Evolutionary conservation across 805 yeast genomes (phyloP), one percentile per base, ranked within the genome.

Genomic region (Metschnikowia henanensis): DNA sequence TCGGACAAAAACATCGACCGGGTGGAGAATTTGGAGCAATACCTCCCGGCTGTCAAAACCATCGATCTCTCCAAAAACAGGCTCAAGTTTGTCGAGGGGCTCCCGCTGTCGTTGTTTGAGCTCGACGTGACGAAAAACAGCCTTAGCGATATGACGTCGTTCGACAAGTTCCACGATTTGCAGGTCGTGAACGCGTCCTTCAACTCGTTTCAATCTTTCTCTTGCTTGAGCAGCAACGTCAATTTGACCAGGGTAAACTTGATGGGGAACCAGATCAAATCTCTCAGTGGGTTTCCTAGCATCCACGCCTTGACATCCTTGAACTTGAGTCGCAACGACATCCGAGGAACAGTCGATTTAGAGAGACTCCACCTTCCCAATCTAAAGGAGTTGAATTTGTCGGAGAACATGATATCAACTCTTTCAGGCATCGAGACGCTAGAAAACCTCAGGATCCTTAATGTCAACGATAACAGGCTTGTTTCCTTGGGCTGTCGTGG

Each of bases 181-280:
- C 80, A 76, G 43, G 51, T 58, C 10, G 57, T 79, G 41, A 65
- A 75, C 47, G 61, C 75, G 9, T 58, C 71, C 12, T 42, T 50
- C 35, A 79, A 78, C 52, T 35, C 49, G 5, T 52, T 79, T 19
- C 59, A 50, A 3, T 65, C 58, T 23, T 56, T 76, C 35, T 58
- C 62, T n/a, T 62, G 67, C 22, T 56, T 79, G n/a, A 44, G 51
- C 2, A 45, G 54, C 19, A 68, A 76, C 38, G 59, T 64, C 39
- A 78, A 75, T 51, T 61, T 79, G 44, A 69, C 72, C 4, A 59
- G 56, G n/a, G 57, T 79, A 39, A 63, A 65, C 35, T 50, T 72
- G 3, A 52, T 64, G 10, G 60, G 61, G 35, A 79, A 79, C 51
- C 47, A 45, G 18, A 51, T 79, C 6, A 52, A 35, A 1, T 55